Evolutionary conservation across 306 rosid genomes (phyloP).

Genomic region (Quercus suber): DNA sequence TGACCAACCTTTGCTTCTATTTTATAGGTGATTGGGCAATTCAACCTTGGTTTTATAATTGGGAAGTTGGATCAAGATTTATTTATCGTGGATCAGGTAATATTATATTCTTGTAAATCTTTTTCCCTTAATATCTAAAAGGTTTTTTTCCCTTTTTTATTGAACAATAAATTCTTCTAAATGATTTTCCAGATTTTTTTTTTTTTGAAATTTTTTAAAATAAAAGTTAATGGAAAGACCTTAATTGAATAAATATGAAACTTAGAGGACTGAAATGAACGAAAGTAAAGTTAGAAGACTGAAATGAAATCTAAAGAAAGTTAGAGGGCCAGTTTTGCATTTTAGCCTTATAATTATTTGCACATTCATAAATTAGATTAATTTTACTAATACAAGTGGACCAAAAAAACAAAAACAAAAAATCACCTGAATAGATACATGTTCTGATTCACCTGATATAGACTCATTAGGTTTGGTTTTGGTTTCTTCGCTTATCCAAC

Average conservation of each 20-base stretch:
- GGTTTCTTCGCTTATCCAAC: neutral
- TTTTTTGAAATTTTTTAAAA: no score
- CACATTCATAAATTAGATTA: neutral
- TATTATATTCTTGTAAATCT: constrained; percentile 17
- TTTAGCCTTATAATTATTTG: neutral
- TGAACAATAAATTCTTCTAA: constrained; percentile 21
- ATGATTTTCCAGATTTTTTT: constrained; percentile 13
- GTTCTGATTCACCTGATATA: neutral
- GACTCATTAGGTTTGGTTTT: neutral
- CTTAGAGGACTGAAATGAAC: no score
- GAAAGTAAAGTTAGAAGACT: no score
- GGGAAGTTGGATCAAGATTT: constrained; percentile 90
- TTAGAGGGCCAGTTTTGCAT: no score
- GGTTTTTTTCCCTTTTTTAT: neutral
- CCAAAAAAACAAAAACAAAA: neutral
- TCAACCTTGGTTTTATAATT: constrained; percentile 95
- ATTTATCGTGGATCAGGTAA: constrained; percentile 95
- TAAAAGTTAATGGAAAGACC: no score
- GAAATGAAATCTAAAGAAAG: no score
- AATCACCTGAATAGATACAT: neutral
- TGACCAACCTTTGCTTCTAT: constrained; percentile 18
- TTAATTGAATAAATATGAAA: no score
- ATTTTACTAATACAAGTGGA: neutral
- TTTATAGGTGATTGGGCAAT: constrained; percentile 89
- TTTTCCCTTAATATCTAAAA: neutral